Base-by-base conservation (phyloP, 148 eudicot genomes). In the Cornus kousa region DNA sequence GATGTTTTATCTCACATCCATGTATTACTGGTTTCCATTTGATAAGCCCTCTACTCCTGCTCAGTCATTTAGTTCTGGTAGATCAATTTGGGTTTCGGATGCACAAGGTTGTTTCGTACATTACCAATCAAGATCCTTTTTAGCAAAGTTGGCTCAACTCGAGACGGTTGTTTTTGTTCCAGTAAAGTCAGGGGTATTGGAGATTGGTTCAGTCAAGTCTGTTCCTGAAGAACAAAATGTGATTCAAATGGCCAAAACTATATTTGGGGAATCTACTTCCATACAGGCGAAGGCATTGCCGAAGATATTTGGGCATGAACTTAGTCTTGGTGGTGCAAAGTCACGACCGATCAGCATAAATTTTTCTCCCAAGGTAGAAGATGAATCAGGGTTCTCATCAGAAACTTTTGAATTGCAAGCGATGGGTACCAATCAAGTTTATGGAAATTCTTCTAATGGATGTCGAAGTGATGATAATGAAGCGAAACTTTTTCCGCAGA, bases 131-230 rank as follows among this genome's bases (percentile, higher is more conserved):
- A 89, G 99, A 46, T 88, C 94, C 7, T 82, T 85, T 80, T 79
- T 96, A 74, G 97, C 98, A 0, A 85, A 83, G 48, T 70, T 79
- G 39, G 95, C 94, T 74, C 53, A 83, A 76, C 79, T 96, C 67
- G 82, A 89, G 75, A 93, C 99, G 0, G 87, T 92, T 35, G 98
- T 85, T 74, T 92, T 96, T 72, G 82, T 96, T 72, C 99, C 99
- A 0, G 74, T 90, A 48, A 96, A 96, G 80, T 79, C 86, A 1
- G 99, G 99, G 6, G 94, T 96, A 23, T 82, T 96, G 70, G 99
- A 96, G 85, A 75, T 96, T 75, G 99, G 92, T 66, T 96, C 99
- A 0, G 84, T 85, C 19, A 91, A 87, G 62, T 80, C 87, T 4
- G 82, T 96, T 22, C 71, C 85, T 55, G 98, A 96, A 87, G 98